Conservation (phyloP, 2,329 filamentous ascomycete genomes). For the Epichloe bromicola region DNA sequence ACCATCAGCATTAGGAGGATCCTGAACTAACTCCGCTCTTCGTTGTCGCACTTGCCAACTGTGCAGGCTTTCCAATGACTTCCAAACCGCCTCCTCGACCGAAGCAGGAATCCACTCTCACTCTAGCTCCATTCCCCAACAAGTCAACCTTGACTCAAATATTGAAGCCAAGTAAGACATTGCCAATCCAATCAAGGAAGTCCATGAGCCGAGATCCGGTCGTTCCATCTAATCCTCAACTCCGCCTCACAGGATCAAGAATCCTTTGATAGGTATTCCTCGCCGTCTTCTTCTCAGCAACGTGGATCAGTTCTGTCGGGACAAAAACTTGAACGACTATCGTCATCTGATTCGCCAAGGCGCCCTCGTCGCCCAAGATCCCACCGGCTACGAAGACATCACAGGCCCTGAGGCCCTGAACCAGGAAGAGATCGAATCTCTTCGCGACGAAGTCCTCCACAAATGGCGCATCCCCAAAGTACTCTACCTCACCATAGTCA, state of each 20-base stretch:
- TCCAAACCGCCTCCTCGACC: slow-evolving; percentile 18
- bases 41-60: slow-evolving; percentile 4
- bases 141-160: slow-evolving; percentile 32
- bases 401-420: slow-evolving; percentile 42
- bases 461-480: slow-evolving; percentile 52
- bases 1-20: neutral
- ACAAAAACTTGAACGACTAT: slow-evolving; percentile 46
- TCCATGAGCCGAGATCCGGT: neutral
- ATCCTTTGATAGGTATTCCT: slow-evolving; percentile 39
- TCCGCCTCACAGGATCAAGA: slow-evolving; percentile 26
- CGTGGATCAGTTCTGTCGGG: slow-evolving; percentile 48
- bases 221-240: neutral
- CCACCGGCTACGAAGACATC: slow-evolving; percentile 47
- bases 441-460: slow-evolving; percentile 51
- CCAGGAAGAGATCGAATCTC: slow-evolving; percentile 43
- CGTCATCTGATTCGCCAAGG: slow-evolving; percentile 50
- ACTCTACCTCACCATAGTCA: slow-evolving; percentile 53
- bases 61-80: slow-evolving; percentile 14
- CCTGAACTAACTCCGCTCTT: neutral
- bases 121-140: slow-evolving; percentile 16
- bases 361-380: slow-evolving; percentile 62
- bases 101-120: slow-evolving; percentile 24
- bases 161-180: slow-evolving; percentile 30
- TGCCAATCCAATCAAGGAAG: neutral
- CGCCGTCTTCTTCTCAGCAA: slow-evolving; percentile 35